These are phyloP conservation scores for Alternaria postmessia DNA, from an alignment of 2,329 filamentous ascomycete genomes.

Conservation along the genomic window DNA sequence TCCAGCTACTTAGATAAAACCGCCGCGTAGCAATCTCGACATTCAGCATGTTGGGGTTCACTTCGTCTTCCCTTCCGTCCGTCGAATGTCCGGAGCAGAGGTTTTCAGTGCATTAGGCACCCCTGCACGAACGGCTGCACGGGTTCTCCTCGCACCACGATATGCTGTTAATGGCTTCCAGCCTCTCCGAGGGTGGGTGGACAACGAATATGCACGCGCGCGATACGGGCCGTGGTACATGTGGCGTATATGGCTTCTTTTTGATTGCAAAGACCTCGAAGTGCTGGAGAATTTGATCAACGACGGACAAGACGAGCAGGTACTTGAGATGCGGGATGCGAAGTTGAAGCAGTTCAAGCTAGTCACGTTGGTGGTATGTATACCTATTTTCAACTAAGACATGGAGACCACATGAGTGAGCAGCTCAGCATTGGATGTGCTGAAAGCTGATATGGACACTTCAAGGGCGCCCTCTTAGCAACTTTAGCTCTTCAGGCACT, in stretches of 20 bases:
- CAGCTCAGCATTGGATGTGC: not conserved
- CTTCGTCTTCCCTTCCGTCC: not conserved
- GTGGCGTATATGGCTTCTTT: conserved; percentile 30
- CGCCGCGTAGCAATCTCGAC: not conserved
- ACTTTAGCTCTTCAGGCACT: conserved; percentile 24
- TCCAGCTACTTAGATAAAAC: not conserved
- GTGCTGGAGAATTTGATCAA: conserved; percentile 28
- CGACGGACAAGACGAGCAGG: conserved; percentile 19
- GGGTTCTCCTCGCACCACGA: conserved; percentile 13
- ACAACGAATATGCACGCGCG: conserved; percentile 19
- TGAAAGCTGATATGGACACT: not conserved
- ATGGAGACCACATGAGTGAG: not conserved
- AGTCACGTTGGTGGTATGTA: conserved; percentile 30
- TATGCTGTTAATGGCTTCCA: conserved; percentile 13
- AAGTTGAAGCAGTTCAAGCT: conserved; percentile 27
- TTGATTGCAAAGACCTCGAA: conserved; percentile 30
- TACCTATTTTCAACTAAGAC: not conserved
- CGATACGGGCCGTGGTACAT: conserved; percentile 23
- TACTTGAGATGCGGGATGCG: conserved; percentile 17
- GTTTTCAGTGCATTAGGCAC: conserved; percentile 16
- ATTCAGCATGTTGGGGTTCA: not conserved
- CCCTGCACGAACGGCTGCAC: conserved; percentile 10
- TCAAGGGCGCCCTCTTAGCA: conserved; percentile 29
- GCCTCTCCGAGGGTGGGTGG: conserved; percentile 8
- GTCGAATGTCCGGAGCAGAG: conserved; percentile 10